A percentile compares a stretch with the other conserved stretches of the same genome.
These are phyloP conservation scores for Marasmius sp. DNA, from an alignment of 1,284 basidiomycete genomes.

Conservation along the genomic window DNA sequence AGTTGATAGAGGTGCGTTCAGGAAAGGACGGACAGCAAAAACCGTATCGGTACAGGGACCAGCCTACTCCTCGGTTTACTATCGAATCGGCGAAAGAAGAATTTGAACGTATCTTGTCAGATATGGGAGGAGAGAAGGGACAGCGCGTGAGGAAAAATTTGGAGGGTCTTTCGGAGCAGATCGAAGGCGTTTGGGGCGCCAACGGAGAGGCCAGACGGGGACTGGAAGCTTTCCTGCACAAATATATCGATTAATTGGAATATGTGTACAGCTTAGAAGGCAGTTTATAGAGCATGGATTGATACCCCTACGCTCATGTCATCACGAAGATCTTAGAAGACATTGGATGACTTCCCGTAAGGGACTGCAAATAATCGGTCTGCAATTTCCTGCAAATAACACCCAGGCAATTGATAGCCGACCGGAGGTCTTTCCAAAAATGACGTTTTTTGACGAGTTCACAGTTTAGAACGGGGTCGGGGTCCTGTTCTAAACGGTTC, in stretches of 20 bases:
- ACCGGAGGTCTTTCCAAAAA: too few relatives aligned
- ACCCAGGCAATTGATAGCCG: too few relatives aligned
- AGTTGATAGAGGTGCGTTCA: conserved; percentile 21
- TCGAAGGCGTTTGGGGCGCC: background rate
- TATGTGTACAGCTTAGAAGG: too few relatives aligned
- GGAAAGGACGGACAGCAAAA: conserved; percentile 10
- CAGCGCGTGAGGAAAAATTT: background rate
- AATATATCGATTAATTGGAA: background rate
- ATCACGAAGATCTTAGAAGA: too few relatives aligned
- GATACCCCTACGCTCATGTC: too few relatives aligned
- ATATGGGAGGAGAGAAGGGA: background rate
- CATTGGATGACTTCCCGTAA: too few relatives aligned
- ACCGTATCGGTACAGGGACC: conserved; percentile 1
- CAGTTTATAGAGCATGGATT: too few relatives aligned
- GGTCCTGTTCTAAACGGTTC: too few relatives aligned
- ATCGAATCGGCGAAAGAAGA: conserved; percentile 1
- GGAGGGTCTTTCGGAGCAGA: background rate
- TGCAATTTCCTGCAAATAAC: too few relatives aligned
- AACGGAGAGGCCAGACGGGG: background rate
- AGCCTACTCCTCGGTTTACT: conserved; percentile 2
- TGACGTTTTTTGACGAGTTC: too few relatives aligned
- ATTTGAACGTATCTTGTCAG: background rate
- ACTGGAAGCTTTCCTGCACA: background rate
- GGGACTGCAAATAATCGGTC: too few relatives aligned
- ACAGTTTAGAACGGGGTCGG: too few relatives aligned